A percentile compares a stretch with the other conserved stretches of the same genome.
Conservation (phyloP, 202 grass and related monocot genomes). For the Dendrocalamus latiflorus region DNA sequence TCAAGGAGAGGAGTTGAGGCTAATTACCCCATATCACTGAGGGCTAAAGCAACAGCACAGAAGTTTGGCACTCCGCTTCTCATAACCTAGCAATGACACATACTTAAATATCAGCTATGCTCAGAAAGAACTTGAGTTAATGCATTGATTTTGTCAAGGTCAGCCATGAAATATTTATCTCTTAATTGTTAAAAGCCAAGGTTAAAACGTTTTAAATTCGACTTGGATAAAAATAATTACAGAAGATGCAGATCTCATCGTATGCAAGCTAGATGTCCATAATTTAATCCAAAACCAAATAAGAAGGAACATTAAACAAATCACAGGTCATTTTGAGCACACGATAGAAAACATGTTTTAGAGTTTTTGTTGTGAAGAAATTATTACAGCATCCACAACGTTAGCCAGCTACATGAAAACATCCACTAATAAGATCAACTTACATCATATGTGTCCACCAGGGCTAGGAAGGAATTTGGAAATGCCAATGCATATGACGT, state of each 20-base stretch:
- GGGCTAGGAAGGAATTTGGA: conserved; percentile 82
- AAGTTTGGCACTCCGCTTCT: no score
- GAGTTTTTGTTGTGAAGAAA: background rate
- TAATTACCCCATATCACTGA: no score
- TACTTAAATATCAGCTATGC: no score
- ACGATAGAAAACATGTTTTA: background rate
- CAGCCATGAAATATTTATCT: background rate
- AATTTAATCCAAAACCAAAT: background rate
- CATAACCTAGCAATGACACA: no score
- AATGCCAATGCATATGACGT: conserved; percentile 97
- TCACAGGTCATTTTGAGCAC: background rate
- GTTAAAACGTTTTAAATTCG: background rate
- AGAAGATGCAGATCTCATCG: background rate
- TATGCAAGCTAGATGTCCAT: background rate
- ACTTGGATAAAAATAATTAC: background rate
- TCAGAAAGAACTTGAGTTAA: no score
- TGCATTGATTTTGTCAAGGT: background rate
- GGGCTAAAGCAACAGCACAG: no score
- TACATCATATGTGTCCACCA: conserved; percentile 98
- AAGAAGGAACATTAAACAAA: background rate
- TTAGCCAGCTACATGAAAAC: conserved; percentile 2
- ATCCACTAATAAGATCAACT: no score
- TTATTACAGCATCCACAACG: background rate
- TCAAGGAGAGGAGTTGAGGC: no score
- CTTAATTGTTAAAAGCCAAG: background rate